These are phyloP conservation scores for Chamaenerion angustifolium DNA, from an alignment of 345 rosid species.

Conservation along the genomic window DNA sequence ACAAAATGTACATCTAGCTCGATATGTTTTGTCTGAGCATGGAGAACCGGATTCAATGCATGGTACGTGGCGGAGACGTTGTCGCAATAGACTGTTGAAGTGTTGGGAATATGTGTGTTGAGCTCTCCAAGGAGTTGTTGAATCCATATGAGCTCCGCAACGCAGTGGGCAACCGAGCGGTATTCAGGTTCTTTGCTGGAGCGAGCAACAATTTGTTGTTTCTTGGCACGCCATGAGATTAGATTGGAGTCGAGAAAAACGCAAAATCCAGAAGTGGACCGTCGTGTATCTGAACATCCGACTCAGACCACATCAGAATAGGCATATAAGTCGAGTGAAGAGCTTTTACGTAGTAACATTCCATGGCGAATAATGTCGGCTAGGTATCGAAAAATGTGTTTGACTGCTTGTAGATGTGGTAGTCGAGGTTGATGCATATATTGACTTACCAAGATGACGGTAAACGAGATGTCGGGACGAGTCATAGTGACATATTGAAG, in stretches of 20 bases:
- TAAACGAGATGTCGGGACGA: no score
- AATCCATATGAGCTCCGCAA: no score
- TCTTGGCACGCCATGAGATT: no score
- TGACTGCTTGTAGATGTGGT: background rate
- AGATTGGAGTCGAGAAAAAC: background rate
- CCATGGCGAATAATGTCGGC: background rate
- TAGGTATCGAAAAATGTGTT: background rate
- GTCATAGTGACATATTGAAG: no score
- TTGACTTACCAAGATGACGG: no score
- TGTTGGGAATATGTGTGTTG: no score
- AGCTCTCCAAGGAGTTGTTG: no score
- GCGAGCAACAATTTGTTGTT: no score
- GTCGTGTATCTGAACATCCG: background rate
- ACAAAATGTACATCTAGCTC: background rate
- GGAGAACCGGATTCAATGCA: background rate
- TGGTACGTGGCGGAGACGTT: fast-evolving
- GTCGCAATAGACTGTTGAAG: background rate
- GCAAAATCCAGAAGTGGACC: background rate
- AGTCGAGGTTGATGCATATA: no score
- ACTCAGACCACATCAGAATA: background rate
- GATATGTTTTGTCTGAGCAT: background rate
- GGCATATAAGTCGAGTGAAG: background rate
- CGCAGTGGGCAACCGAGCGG: no score
- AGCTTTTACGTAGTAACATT: no score
- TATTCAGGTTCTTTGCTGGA: no score